Percentiles rank a stretch among this genome's conserved stretches.
Conservation (phyloP, 2,329 filamentous ascomycete genomes). For the Coleophoma crateriformis region DNA sequence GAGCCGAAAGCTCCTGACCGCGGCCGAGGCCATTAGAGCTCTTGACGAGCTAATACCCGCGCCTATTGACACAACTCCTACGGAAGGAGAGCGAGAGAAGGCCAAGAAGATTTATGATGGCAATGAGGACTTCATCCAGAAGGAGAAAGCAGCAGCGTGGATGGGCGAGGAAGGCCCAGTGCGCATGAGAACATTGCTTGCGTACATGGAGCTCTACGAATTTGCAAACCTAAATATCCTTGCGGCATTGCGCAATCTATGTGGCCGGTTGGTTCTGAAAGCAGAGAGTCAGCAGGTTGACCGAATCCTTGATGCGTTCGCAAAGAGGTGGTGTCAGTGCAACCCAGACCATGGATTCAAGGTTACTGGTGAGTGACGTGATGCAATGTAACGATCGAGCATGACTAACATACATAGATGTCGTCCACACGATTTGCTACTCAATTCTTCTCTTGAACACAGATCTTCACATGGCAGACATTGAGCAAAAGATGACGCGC, state of each 20-base stretch:
- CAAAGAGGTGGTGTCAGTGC: constrained; percentile 86
- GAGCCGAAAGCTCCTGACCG: constrained; percentile 8
- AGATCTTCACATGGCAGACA: constrained; percentile 90
- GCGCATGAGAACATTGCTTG: constrained; percentile 53
- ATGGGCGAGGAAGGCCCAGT: constrained; percentile 63
- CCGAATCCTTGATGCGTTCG: constrained; percentile 84
- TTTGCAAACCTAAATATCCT: constrained; percentile 79
- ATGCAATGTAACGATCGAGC: background rate
- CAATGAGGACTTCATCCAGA: constrained; percentile 73
- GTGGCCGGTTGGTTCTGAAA: constrained; percentile 73
- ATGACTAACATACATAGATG: constrained; percentile 49
- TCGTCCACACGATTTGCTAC: constrained; percentile 96
- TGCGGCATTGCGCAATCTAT: constrained; percentile 71
- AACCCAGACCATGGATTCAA: constrained; percentile 94
- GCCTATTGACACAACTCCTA: constrained; percentile 8
- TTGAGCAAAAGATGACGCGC: constrained; percentile 93
- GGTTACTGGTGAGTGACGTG: constrained; percentile 57
- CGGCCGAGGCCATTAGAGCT: constrained; percentile 25
- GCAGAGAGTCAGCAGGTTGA: constrained; percentile 97
- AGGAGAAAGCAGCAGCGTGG: constrained; percentile 78
- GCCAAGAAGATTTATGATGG: constrained; percentile 82
- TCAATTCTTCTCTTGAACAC: constrained; percentile 94
- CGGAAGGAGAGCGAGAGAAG: constrained; percentile 63
- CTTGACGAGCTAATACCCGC: constrained; percentile 6
- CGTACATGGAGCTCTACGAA: constrained; percentile 91